Base-by-base conservation (phyloP, 2,329 filamentous ascomycete species). In the Leptographium lundbergii region DNA sequence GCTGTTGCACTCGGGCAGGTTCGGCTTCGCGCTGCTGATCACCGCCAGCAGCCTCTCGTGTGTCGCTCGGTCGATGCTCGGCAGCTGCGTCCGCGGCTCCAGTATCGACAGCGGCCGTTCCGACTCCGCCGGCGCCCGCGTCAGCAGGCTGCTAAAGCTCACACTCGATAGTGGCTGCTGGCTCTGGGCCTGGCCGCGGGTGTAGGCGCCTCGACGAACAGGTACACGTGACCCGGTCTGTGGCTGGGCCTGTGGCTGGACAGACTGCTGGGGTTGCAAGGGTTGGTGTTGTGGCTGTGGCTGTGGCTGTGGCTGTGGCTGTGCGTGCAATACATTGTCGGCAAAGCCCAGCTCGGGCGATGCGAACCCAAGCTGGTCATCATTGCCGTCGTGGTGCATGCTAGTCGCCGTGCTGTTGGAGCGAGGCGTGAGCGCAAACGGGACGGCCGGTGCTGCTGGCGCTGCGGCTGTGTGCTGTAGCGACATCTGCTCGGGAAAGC, bases 71-170 rank as follows among this genome's bases (percentile, higher is more conserved):
- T 60, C 54, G 3, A 62, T 39, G 17, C 29, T 54, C 6, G 57
- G 57, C 52, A 56, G 52, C n/a, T 17, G 14, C 6, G n/a, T 52
- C 29, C n/a, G 7, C 10, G 24, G n/a, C n/a, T 54, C 17, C 27
- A 59, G 56, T 19, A 56, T 53, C 5, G 60, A 58, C 24, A 62
- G 39, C 14, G 60, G 60, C 14, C 54, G 58, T 22, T 62, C 60
- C 4, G 51, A 14, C 14, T 56, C 56, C 17, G 50, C 2, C 11
- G 14, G 50, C 34, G 25, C 19, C 24, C 22, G n/a, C 32, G 34
- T 17, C 13, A 14, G 36, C 13, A 17, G 17, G 36, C 13, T 17
- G 14, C 14, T 6, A 17, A 14, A 39, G 36, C 36, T 17, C 36
- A 17, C 2, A 4, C 10, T 22, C 2, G 29, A 2, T 6, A n/a